Base-by-base conservation (phyloP, 768 basidiomycete genomes). In the Calocybe gangraenosa region DNA sequence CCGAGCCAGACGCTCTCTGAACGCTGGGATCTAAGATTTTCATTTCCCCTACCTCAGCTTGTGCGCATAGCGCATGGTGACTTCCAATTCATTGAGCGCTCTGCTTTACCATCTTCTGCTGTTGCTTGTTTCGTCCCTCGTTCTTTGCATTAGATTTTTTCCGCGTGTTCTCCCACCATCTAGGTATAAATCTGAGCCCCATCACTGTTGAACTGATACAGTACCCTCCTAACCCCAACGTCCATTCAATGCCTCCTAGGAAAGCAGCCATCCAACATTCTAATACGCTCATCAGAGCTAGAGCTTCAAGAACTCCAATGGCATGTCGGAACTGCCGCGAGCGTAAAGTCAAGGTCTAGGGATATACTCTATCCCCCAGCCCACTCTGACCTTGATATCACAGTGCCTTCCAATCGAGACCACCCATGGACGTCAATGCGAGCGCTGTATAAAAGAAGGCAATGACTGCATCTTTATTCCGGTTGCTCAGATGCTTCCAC, bases 311-410 rank as follows among this genome's bases (percentile, higher is more conserved):
- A 43, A 71, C 71, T 1, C 63, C 68, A 7, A 73, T 80, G 51
- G 81, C 81, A 2, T 83, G 81, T 59, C 66, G 60, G 0, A 62
- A 65, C 44, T 83, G 81, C 56, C 73, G 81, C 6, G 56, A 59
- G 23, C 70, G 75, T 14, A 81, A 83, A 59, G 69, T 81, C 48
- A 79, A 75, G 67, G 80, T 77, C 11, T 8, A 22, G 14, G 30
- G 22, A 20, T 8, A 3, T 3, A 11, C 20, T 6, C 34, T 46
- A 22, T 23, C 30, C 42, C 32, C 13, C n/a, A 36, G 3, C 46
- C 33, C 19, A 8, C 3, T 25, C 8, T 25, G 25, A 43, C 31
- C 42, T 35, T 28, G 11, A 28, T 18, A 17, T 10, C 14, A 18
- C 42, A 65, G 69, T 68, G 67, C 56, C 57, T 30, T 13, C 44